Percentiles rank a stretch among this genome's conserved stretches.
phyloP scores from a whole-genome alignment of 106 monocot species.

The Dioscorea alata region DNA sequence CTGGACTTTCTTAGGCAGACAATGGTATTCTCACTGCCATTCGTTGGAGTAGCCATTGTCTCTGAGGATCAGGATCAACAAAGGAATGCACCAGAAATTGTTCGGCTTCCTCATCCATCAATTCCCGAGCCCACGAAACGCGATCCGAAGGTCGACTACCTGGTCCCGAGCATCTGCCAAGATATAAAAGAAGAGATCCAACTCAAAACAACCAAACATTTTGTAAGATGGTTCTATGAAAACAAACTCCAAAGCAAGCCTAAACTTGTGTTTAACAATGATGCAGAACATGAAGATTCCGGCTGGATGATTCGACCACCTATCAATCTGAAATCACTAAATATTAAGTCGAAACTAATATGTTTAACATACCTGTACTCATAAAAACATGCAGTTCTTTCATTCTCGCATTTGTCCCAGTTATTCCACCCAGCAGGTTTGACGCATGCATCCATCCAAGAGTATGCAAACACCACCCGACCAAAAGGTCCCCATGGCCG shows the following conservation, averaged over 20 bases:
- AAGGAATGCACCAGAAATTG: slow-evolving; percentile 70
- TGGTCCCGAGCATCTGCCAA: slow-evolving; percentile 74
- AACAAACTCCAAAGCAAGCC: neutral
- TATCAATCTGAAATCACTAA: neutral
- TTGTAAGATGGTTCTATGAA: neutral
- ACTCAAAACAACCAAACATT: neutral
- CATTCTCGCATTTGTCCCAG: slow-evolving; percentile 88
- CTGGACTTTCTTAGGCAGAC: slow-evolving; percentile 16
- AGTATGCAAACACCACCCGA: slow-evolving; percentile 84
- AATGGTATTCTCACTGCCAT: slow-evolving; percentile 58
- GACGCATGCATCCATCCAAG: slow-evolving; percentile 90
- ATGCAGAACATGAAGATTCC: neutral
- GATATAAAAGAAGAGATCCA: neutral
- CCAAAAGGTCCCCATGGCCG: slow-evolving; percentile 94
- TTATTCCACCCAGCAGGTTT: slow-evolving; percentile 86
- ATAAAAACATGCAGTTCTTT: slow-evolving; percentile 80
- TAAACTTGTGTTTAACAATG: too few relatives aligned
- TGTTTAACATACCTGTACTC: slow-evolving; percentile 66
- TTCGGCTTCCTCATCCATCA: slow-evolving; percentile 73
- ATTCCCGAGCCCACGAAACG: slow-evolving; percentile 76
- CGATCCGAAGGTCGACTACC: slow-evolving; percentile 45
- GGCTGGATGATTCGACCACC: neutral
- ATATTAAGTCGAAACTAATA: too few relatives aligned
- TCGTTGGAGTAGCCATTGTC: slow-evolving; percentile 68
- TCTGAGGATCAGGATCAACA: slow-evolving; percentile 62